Evolutionary conservation across 164 flowering plant genomes (phyloP).

Genomic region (Stephania japonica): DNA sequence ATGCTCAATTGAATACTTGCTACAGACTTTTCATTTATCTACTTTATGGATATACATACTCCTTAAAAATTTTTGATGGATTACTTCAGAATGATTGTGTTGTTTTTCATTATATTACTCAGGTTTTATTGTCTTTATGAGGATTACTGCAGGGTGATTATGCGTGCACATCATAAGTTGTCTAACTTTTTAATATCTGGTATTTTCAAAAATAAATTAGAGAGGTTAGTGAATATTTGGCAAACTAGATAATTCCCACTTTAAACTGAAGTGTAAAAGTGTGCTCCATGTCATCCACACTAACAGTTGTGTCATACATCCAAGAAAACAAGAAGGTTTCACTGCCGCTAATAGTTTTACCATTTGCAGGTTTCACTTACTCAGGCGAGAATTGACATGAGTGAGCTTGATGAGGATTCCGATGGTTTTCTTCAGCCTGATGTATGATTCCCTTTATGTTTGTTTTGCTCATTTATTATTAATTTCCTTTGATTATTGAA

Average conservation of each 20-base stretch:
- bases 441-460: slow-evolving; percentile 36
- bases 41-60: neutral
- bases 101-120: too few relatives aligned
- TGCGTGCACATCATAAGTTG: too few relatives aligned
- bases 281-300: too few relatives aligned
- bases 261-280: too few relatives aligned
- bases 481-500: neutral
- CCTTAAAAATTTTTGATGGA: neutral
- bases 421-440: slow-evolving; percentile 96
- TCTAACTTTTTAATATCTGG: too few relatives aligned
- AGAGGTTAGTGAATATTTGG: too few relatives aligned
- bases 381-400: slow-evolving; percentile 98
- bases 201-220: too few relatives aligned
- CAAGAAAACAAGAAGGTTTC: neutral
- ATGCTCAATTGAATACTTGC: neutral
- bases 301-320: too few relatives aligned
- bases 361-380: slow-evolving; percentile 88
- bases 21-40: neutral
- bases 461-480: slow-evolving; percentile 1
- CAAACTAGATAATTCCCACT: too few relatives aligned
- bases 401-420: slow-evolving; percentile 98
- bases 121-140: too few relatives aligned
- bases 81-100: neutral
- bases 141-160: too few relatives aligned
- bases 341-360: neutral